phyloP scores from a whole-genome alignment of 208 protist species.

The Acanthamoeba healyi region DNA sequence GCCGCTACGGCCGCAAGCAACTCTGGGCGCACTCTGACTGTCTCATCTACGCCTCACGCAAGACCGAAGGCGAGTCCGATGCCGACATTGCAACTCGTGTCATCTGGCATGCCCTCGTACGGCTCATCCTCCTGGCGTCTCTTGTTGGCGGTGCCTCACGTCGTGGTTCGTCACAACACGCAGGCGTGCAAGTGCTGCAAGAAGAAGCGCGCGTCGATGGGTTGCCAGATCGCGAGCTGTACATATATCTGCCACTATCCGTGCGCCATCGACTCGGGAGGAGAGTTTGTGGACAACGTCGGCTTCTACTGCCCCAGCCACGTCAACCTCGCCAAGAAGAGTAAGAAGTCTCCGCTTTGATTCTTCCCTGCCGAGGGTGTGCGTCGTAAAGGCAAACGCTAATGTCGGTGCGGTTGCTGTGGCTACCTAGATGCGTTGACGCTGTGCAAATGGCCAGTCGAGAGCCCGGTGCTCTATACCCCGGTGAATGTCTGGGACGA shows the following conservation, averaged over 20 bases:
- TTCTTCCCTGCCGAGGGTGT: background rate
- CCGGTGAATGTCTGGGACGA: slow-evolving; percentile 36
- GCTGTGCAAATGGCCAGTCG: background rate
- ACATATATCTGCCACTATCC: slow-evolving; percentile 57
- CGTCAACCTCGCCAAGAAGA: background rate
- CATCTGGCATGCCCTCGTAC: slow-evolving; percentile 10
- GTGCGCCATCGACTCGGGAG: slow-evolving; percentile 38
- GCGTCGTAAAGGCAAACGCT: background rate
- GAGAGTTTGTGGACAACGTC: background rate
- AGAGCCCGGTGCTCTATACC: background rate
- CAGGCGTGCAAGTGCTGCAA: slow-evolving; percentile 48
- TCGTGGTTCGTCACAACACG: too few relatives aligned
- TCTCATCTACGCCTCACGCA: slow-evolving; percentile 37
- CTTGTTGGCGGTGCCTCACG: background rate
- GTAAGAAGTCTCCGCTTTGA: slow-evolving; percentile 1
- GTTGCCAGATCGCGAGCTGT: background rate
- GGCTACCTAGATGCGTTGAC: background rate
- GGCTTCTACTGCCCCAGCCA: slow-evolving; percentile 63
- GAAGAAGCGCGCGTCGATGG: slow-evolving; percentile 58
- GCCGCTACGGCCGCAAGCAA: background rate
- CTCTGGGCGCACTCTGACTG: slow-evolving; percentile 6
- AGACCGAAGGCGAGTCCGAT: background rate
- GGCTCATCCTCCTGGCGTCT: background rate
- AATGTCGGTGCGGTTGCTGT: too few relatives aligned
- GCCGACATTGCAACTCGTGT: background rate